Base-by-base conservation (phyloP, 129 eudicot species). In the Lactuca saligna region DNA sequence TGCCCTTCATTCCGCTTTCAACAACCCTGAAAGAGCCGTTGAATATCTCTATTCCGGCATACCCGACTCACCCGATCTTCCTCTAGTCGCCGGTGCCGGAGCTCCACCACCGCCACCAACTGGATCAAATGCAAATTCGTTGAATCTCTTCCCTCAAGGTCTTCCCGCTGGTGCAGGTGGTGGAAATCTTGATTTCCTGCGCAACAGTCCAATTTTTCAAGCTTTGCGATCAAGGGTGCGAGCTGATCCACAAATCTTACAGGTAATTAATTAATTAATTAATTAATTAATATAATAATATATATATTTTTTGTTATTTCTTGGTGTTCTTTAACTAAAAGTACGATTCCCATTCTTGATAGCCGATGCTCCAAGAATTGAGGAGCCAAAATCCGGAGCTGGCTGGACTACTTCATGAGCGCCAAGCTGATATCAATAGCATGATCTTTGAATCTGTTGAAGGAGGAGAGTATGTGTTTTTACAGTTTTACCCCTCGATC, bases 301-400 rank as follows among this genome's bases (percentile, higher is more conserved):
- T 2, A 1, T 2, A 31, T 62, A 4, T 31, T 31, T 10, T 16
- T 44, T 25, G 29, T 25, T 25, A 25, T 25, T 25, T 25, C 29
- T 25, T 25, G 29, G 29, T 25, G 29, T 25, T 25, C 29, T 1
- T 25, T 13, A 6, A 13, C 20, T 49, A 34, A 17, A 48, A 54
- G 34, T 32, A 11, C 50, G 29, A 57, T 29, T 68, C 39, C n/a
- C 51, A 61, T 54, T 79, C 44, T 54, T 50, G 17, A 50, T 82
- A 91, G 93, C 88, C 97, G n/a, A 88, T 91, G 93, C 96, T 91
- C 68, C 96, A 88, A 74, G 96, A 88, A 73, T 71, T 91, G 39
- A 92, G 92, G 65, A 91, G 80, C 68, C 93, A 91, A 70, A 87
- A 91, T 54, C 97, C 96, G 55, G 79, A 87, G 8, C 61, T 91